Evolutionary conservation across 2,329 filamentous ascomycete genomes (phyloP).

Genomic region (Cyphellophora europaea): DNA sequence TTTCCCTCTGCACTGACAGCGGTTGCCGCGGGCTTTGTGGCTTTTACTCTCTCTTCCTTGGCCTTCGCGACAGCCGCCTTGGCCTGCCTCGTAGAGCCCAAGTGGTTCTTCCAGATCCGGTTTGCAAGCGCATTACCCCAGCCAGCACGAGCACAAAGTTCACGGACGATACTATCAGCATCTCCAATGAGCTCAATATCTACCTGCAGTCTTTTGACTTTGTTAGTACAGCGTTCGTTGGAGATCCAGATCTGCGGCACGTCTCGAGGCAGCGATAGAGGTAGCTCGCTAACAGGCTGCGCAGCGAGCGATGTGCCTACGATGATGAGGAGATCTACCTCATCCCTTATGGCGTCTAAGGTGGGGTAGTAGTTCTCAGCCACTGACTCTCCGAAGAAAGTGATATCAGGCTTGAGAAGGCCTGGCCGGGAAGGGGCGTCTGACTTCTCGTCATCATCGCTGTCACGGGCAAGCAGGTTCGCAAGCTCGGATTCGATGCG

Average conservation of each 20-base stretch:
- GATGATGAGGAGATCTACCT: slow-evolving; percentile 82
- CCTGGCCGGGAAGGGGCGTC: slow-evolving; percentile 71
- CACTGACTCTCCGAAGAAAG: slow-evolving; percentile 89
- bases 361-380: slow-evolving; percentile 74
- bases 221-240: slow-evolving; percentile 12
- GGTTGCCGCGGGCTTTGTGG: neutral
- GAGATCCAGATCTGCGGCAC: slow-evolving; percentile 81
- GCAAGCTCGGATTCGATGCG: slow-evolving; percentile 27
- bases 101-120: slow-evolving; percentile 7
- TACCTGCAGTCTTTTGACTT: slow-evolving; percentile 69
- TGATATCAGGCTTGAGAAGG: slow-evolving; percentile 70
- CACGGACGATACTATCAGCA: slow-evolving; percentile 81
- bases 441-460: slow-evolving; percentile 49
- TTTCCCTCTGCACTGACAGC: no score
- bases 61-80: neutral
- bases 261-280: slow-evolving; percentile 65
- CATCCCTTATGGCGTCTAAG: slow-evolving; percentile 59
- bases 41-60: neutral
- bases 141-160: slow-evolving; percentile 70
- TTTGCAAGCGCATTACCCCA: slow-evolving; percentile 44
- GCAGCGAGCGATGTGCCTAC: slow-evolving; percentile 96
- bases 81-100: slow-evolving; percentile 1
- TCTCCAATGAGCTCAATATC: slow-evolving; percentile 95
- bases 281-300: slow-evolving; percentile 86
- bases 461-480: slow-evolving; percentile 10